Evolutionary conservation across 805 yeast species (phyloP), one percentile per base, ranked within the genome.

Genomic region (Metschnikowia continentalis): DNA sequence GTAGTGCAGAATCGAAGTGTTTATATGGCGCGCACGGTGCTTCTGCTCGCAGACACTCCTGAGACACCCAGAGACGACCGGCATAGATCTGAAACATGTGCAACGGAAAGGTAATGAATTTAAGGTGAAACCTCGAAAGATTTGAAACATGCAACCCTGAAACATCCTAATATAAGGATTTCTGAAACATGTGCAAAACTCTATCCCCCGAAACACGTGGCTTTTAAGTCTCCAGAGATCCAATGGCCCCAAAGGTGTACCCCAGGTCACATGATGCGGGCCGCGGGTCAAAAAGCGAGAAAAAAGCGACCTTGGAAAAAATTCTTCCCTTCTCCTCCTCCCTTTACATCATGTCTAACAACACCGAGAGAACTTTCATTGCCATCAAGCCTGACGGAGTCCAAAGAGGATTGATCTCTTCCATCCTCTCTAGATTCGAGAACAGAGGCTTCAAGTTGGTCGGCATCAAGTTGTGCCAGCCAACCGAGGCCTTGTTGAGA

Each of bases 371-470:
- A 86, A 88, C 95, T 70, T 88, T 88, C 72, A 88, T 88, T 78
- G 95, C 95, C 61, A 84, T 88, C 70, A 88, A 88, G 84, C 99
- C 99, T 78, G 99, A 94, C 78, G 99, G 98, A 79, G 98, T 94
- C 82, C 98, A 94, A 83, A 90, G 99, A 80, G 98, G 98, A 59
- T 81, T 94, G 72, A 81, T 92, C 78, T 77, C 95, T 72, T 81
- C 87, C 64, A 91, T 94, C 80, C 72, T 94, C 63, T 80, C 85
- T 65, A 90, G 98, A 78, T 94, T 95, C 77, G 97, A 91, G 82
- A 79, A 84, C 81, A 89, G 96, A 78, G 99, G 99, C 66, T 94
- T 76, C 90, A 94, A 92, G 80, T 84, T 94, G 67, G 98, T 92
- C 61, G 99, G 88, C 66, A 86, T 94, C 72, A 94, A 94, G 84